Percentiles rank a stretch among this genome's conserved stretches.
phyloP scores from a whole-genome alignment of 225 moss, liverwort and hornwort genomes.

The Climacium dendroides region DNA sequence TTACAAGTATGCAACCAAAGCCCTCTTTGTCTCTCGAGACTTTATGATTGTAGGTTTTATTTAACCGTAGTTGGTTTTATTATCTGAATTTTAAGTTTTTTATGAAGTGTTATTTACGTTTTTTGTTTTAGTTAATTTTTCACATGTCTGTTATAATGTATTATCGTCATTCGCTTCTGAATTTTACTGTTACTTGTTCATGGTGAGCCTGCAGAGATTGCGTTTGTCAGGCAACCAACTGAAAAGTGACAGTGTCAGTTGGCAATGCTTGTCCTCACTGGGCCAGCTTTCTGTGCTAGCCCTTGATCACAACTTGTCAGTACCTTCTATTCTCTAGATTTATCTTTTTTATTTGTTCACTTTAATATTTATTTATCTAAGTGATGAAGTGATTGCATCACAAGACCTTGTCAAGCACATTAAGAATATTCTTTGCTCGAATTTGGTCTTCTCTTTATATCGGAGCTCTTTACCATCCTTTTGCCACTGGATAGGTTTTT shows the following conservation, averaged over 20 bases:
- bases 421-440: neutral
- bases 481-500: neutral
- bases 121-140: neutral
- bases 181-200: neutral
- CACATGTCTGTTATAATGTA: neutral
- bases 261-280: slow-evolving; percentile 56
- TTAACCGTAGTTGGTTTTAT: neutral
- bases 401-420: neutral
- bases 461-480: neutral
- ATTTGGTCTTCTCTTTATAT: neutral
- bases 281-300: slow-evolving; percentile 59
- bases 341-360: neutral
- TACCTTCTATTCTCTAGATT: neutral
- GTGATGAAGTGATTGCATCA: neutral
- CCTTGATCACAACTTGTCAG: slow-evolving; percentile 76
- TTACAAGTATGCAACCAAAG: slow-evolving; percentile 50
- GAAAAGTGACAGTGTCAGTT: slow-evolving; percentile 48
- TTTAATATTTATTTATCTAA: neutral
- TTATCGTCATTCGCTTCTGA: neutral
- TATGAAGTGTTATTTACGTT: neutral
- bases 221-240: slow-evolving; percentile 66
- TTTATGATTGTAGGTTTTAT: neutral
- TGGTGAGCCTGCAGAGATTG: slow-evolving; percentile 57
- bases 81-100: neutral
- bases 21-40: neutral